A percentile compares a stretch with the other conserved stretches of the same genome.
Conservation (phyloP, 73 alveolate genomes). For the Breviolum minutum region DNA sequence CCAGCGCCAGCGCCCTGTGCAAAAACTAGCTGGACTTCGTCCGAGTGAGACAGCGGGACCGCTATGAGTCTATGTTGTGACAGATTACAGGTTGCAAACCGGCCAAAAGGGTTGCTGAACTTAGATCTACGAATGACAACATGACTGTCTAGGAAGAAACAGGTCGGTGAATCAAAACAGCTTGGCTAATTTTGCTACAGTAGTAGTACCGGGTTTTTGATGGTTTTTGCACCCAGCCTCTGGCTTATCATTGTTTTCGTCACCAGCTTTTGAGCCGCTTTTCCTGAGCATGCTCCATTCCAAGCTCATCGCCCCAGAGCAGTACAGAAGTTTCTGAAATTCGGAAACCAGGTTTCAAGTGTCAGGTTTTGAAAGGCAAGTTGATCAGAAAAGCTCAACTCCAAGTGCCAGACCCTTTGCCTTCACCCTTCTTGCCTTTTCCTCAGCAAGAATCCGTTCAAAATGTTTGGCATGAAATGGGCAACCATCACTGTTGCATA, state of each 20-base stretch:
- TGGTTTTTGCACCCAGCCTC: neutral
- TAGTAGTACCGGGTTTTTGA: no score
- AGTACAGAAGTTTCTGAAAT: neutral
- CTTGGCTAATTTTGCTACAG: no score
- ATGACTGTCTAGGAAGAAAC: no score
- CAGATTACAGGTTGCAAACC: neutral
- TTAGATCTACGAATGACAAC: no score
- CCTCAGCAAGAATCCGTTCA: neutral
- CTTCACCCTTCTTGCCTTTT: conserved; percentile 88
- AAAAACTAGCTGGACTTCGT: neutral
- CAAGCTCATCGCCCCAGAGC: neutral
- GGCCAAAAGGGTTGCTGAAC: neutral
- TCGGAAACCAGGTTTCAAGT: neutral
- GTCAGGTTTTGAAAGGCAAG: neutral
- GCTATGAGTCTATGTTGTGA: neutral
- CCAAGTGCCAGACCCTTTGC: conserved; percentile 65
- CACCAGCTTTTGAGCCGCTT: conserved; percentile 36
- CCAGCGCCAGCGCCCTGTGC: neutral
- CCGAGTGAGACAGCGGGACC: neutral
- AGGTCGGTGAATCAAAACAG: no score
- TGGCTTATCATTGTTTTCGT: conserved; percentile 31
- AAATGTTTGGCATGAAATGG: neutral
- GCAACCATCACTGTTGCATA: no score
- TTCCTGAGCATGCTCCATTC: neutral
- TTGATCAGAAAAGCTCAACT: neutral